Base-by-base conservation (phyloP, 345 rosid genomes). In the Reutealis trisperma region DNA sequence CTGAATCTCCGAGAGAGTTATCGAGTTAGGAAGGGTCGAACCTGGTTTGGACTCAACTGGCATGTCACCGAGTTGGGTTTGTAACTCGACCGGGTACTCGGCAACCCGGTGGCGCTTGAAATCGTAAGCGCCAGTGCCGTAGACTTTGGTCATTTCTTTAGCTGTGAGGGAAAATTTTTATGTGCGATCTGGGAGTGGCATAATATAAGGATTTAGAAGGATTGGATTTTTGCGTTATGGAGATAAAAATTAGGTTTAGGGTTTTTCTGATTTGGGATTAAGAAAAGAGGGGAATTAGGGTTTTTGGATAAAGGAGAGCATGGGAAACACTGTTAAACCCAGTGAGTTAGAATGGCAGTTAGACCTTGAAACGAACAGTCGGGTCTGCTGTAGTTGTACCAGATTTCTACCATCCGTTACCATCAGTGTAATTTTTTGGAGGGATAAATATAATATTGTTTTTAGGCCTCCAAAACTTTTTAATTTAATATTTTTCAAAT, bases 51-150 rank as follows among this genome's bases (percentile, higher is more conserved):
- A 69, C 65, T 92, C 91, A n/a, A 76, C 87, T 25, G 89, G 88
- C 70, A 87, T 85, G 57, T 88, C 90, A 14, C 80, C 84, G 9
- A 75, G 84, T 65, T 87, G 86, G 58, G 47, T 75, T 30, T 49
- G 78, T n/a, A 80, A 27, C 77, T 95, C 99, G 49, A 89, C 80
- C 32, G 98, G 99, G 80, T 96, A 96, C 91, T 96, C 99, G 1
- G 98, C 99, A 14, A 96, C 99, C 14, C 86, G 92, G 83, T 92
- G 99, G 85, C 99, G 98, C 93, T 90, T 96, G 93, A 96, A 93
- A 83, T 96, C 99, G 82, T 87, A 96, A 21, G 92, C 87, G 71
- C 98, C 99, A 14, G 98, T 96, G 70, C 99, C 99, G 77, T 90
- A 88, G 21, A 96, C 94, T 83, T 88, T 93, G 25, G 98, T 88